Percentiles rank a stretch among this genome's conserved stretches.
These are phyloP conservation scores for Solanum chilense DNA, from an alignment of 257 asterid species.

Conservation along the genomic window DNA sequence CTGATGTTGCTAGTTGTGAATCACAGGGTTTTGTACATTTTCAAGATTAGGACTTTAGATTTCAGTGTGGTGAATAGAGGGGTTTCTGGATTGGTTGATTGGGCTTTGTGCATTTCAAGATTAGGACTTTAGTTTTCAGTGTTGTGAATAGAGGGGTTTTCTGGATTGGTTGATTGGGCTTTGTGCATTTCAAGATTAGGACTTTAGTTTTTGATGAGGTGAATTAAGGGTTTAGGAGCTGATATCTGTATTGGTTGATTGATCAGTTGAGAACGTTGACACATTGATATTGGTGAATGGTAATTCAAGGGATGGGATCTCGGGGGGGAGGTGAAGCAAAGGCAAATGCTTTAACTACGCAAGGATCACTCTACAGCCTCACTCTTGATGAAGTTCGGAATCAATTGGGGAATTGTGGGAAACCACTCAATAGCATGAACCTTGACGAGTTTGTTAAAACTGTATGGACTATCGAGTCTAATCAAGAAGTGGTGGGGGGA, in stretches of 20 bases:
- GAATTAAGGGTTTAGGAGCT: not conserved
- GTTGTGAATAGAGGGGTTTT: not conserved
- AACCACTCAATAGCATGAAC: conserved; percentile 80
- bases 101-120: not conserved
- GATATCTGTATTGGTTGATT: not conserved
- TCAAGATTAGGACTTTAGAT: not conserved
- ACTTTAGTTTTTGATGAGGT: not conserved
- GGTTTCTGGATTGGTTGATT: not conserved
- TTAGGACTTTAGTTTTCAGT: not conserved
- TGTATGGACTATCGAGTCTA: conserved; percentile 55
- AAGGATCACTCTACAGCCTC: conserved; percentile 74
- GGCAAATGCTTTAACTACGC: conserved; percentile 36
- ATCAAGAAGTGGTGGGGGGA: conserved; percentile 25
- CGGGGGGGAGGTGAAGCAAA: conserved; percentile 46
- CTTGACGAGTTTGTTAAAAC: conserved; percentile 89
- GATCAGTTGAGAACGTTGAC: not conserved
- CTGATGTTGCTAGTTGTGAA: not conserved
- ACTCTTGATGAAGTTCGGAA: conserved; percentile 89
- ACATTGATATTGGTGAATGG: not conserved
- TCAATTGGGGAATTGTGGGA: conserved; percentile 72
- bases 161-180: not conserved
- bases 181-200: not conserved
- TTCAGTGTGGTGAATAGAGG: not conserved
- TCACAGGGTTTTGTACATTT: not conserved
- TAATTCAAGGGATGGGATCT: conserved; percentile 47